A percentile compares a stretch with the other conserved stretches of the same genome.
These are phyloP conservation scores for Phytopythium chamaehyphon DNA, from an alignment of 352 stramenopile species.

Conservation along the genomic window DNA sequence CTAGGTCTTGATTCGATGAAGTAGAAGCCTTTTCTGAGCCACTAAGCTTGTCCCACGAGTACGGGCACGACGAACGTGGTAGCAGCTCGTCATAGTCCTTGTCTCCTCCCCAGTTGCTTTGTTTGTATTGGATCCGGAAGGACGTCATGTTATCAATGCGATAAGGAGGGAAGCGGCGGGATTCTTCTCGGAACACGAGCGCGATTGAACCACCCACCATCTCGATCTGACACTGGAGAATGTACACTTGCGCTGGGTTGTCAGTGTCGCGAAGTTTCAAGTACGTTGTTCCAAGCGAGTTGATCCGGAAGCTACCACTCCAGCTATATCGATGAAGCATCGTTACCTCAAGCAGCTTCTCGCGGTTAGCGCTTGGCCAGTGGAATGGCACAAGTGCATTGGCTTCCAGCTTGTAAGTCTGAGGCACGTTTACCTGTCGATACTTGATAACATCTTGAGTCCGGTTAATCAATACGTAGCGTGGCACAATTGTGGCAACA, in stretches of 20 bases:
- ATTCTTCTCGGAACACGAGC: slow-evolving; percentile 83
- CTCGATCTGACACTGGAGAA: slow-evolving; percentile 86
- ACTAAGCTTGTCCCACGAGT: slow-evolving; percentile 84
- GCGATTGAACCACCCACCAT: slow-evolving; percentile 83
- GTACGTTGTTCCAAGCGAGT: slow-evolving; percentile 83
- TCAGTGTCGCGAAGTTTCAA: slow-evolving; percentile 78
- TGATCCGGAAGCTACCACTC: slow-evolving; percentile 84
- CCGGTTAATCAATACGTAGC: slow-evolving; percentile 87
- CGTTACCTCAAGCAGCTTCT: slow-evolving; percentile 84
- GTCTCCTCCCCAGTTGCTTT: slow-evolving; percentile 68
- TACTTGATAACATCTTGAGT: slow-evolving; percentile 84
- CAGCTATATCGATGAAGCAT: slow-evolving; percentile 79
- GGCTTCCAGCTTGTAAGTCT: slow-evolving; percentile 62
- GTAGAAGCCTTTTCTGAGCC: slow-evolving; percentile 57
- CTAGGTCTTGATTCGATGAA: slow-evolving; percentile 58
- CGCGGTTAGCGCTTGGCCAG: slow-evolving; percentile 69
- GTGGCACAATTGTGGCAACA: slow-evolving; percentile 79
- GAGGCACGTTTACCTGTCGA: slow-evolving; percentile 66
- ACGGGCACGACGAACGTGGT: slow-evolving; percentile 69
- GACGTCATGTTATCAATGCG: slow-evolving; percentile 91
- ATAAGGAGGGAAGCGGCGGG: slow-evolving; percentile 83
- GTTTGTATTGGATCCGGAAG: slow-evolving; percentile 85
- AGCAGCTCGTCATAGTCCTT: slow-evolving; percentile 75
- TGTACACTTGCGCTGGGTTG: slow-evolving; percentile 77
- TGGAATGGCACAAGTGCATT: slow-evolving; percentile 85